Base-by-base conservation (phyloP, 2,329 filamentous ascomycete species). In the Colletotrichum zoysiae region DNA sequence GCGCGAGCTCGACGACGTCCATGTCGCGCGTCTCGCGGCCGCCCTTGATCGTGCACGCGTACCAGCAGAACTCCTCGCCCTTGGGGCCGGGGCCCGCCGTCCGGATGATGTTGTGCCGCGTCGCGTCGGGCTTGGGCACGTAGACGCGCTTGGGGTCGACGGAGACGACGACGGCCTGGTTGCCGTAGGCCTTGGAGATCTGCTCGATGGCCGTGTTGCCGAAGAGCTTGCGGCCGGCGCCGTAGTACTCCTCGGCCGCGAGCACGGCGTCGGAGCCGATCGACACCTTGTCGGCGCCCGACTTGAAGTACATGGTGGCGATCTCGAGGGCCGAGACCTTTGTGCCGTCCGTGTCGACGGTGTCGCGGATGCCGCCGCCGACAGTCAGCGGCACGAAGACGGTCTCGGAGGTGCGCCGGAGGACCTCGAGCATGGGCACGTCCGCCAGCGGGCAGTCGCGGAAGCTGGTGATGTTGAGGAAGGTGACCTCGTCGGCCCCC, bases 381-480 rank as follows among this genome's bases (percentile, higher is more conserved):
- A 99, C 93, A 14, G 96, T 99, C 74, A 99, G 86, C 2, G 96
- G 96, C 2, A 99, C 96, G 79, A 99, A 99, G 55, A 98, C 95
- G 0, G 94, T 95, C 79, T 94, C 89, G 12, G 95, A 96, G 0
- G 95, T 94, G 75, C 90, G 89, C 59, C 95, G 90, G 59, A 99
- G 86, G 66, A 99, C 91, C 83, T 99, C 95, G 63, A 99, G 90
- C 96, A 99, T 99, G 9, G 96, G 96, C 4, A 95, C 86, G 83
- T 99, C 96, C 75, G 92, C 93, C 16, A 98, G 83, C 9, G 96
- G 96, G 75, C 95, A 97, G 84, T 98, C 96, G 74, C 96, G 92
- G 88, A 99, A 99, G 26, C 93, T 96, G 1, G 95, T 99, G 79
- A 99, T 99, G 87, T 99, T 99, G 76, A 99, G 88, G 82, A 99